Base-by-base conservation (phyloP, 495 filamentous ascomycete genomes). In the Hypoxylon cercidicola region DNA sequence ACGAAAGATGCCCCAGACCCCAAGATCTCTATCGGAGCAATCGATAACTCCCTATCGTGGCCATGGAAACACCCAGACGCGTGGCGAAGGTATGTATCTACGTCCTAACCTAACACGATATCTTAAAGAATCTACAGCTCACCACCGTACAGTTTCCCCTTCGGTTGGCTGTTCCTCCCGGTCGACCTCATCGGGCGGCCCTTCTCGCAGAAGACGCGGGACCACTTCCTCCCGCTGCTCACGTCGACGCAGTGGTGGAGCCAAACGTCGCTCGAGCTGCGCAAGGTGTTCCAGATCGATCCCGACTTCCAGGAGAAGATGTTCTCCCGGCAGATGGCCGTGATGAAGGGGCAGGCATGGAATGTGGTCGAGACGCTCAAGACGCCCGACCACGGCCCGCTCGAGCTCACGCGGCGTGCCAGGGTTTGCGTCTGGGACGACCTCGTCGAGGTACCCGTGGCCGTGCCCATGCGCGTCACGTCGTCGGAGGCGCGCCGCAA, bases 11-110 rank as follows among this genome's bases (percentile, higher is more conserved):
- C 49, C 11, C 83, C 80, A 20, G 84, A 84, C 11, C 86, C 90
- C 21, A 82, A 84, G 34, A 87, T 97, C 32, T 83, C 87, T 11
- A 84, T 99, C 60, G 95, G 95, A 20, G 95, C 95, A 54, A 99
- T 99, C 66, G 95, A 99, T 74, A 99, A 99, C 74, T 97, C 93
- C 67, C 72, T 99, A 52, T 98, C 95, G 7, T 99, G 96, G 92
- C 95, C 95, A 9, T 99, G 95, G 95, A 99, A 99, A 75, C 95
- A 99, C 68, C 95, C 95, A 0, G 95, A 99, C 80, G 93, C 95
- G 30, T 88, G 86, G 86, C 77, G 86, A 64, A 83, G 80, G 80
- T 83, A 63, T 19, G 34, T 43, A 30, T 53, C 68, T 43, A 11
- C 47, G n/a, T 11, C 2, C 18, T 15, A 30, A 21, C n/a, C 23